Base-by-base conservation (phyloP, 345 rosid species). In the Fremontodendron californicum region DNA sequence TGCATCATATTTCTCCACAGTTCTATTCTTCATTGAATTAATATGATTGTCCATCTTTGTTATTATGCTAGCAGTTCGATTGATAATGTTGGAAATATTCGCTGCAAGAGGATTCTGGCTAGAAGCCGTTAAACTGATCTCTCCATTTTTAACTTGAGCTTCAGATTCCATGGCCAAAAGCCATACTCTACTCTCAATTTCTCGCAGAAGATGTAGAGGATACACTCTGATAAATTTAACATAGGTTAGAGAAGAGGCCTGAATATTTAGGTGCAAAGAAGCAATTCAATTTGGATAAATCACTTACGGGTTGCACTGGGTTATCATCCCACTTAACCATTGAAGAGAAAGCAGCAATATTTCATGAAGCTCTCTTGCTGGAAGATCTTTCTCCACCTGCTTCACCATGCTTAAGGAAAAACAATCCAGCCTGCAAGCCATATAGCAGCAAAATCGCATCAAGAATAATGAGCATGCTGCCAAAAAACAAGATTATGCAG, bases 161-260 rank as follows among this genome's bases (percentile, higher is more conserved):
- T 96, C 99, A 60, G 99, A 92, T 89, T 93, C 98, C 46, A 96
- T 97, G 29, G 98, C 99, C 85, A 96, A 85, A 29, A 96, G 91
- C 99, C 99, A 93, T 79, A 91, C 98, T 81, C 94, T 89, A 66
- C 97, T 93, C 92, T 96, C 99, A 78, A 93, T 93, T 86, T 96
- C 99, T 81, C 97, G 90, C 58, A 96, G 85, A 82, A 93, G 94
- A 86, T 91, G 87, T 88, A 96, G 78, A n/a, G 94, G 97, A 86
- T 88, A 93, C 79, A 91, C 98, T 79, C 98, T 93, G 90, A 82
- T 31, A 79, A 86, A 64, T 81, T 69, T 65, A 81, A 66, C 15
- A 73, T 2, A 70, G 54, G 82, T 88, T 67, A 87, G 81, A 69
- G 73, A 82, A 64, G 73, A 64, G 52, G 21, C 58, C 71, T 49